Evolutionary conservation across 106 monocot species (phyloP).

Genomic region (Dioscorea zingiberensis): DNA sequence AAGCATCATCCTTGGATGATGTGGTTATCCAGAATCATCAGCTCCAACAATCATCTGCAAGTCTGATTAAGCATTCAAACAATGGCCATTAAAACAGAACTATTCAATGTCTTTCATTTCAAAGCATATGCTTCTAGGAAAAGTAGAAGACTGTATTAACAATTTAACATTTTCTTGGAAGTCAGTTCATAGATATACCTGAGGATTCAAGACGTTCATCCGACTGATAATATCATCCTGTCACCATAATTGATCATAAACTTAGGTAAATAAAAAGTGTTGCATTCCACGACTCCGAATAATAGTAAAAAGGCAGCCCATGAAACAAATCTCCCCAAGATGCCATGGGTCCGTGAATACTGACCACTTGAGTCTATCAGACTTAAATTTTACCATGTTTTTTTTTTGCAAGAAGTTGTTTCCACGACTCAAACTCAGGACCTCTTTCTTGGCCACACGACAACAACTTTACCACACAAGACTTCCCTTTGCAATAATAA

Average conservation of each 20-base stretch:
- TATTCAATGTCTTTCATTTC: not conserved
- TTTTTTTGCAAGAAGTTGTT: too few species aligned
- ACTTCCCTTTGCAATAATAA: too few species aligned
- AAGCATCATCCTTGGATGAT: slow-evolving; percentile 35
- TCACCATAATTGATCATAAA: slow-evolving; percentile 5
- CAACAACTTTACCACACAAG: too few species aligned
- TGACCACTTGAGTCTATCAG: too few species aligned
- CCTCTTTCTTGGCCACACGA: too few species aligned
- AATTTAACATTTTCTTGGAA: not conserved
- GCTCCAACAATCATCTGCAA: slow-evolving; percentile 62
- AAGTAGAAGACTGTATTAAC: not conserved
- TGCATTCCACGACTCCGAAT: too few species aligned
- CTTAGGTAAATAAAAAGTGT: not conserved
- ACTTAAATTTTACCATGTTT: too few species aligned
- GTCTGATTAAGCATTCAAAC: slow-evolving; percentile 35
- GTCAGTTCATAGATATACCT: slow-evolving; percentile 32
- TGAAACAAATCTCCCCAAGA: too few species aligned
- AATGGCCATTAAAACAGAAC: not conserved
- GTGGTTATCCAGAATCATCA: slow-evolving; percentile 59
- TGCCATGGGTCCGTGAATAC: too few species aligned
- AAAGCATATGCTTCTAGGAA: not conserved
- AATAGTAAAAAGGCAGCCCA: too few species aligned
- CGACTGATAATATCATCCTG: slow-evolving; percentile 73
- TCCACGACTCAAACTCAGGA: too few species aligned
- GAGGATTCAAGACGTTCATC: slow-evolving; percentile 92